phyloP scores from a whole-genome alignment of 257 asterid species.

The Buddleja alternifolia region DNA sequence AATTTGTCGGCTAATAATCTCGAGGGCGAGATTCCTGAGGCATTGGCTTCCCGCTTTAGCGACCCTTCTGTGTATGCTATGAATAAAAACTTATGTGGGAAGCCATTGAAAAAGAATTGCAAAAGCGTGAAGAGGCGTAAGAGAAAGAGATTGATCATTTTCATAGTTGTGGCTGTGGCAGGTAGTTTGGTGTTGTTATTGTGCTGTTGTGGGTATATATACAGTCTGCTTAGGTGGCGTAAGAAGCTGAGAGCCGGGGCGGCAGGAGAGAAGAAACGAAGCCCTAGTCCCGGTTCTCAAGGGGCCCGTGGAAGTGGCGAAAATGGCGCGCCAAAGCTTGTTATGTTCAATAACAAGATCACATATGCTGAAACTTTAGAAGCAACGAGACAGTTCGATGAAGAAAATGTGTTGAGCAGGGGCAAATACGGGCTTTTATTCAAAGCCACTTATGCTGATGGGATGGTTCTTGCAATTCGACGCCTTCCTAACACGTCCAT shows the following conservation, averaged over 20 bases:
- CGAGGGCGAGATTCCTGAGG: slow-evolving; percentile 73
- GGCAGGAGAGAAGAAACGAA: slow-evolving; percentile 71
- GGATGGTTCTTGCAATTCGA: slow-evolving; percentile 88
- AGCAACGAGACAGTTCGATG: slow-evolving; percentile 92
- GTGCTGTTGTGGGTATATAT: slow-evolving; percentile 69
- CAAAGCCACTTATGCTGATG: slow-evolving; percentile 77
- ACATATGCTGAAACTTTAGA: slow-evolving; percentile 75
- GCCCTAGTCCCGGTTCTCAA: slow-evolving; percentile 73
- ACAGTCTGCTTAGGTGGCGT: slow-evolving; percentile 64
- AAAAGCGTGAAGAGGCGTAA: slow-evolving; percentile 33
- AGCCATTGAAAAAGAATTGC: slow-evolving; percentile 58
- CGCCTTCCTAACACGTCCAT: slow-evolving; percentile 71
- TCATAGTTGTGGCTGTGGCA: slow-evolving; percentile 55
- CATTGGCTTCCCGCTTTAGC: slow-evolving; percentile 59
- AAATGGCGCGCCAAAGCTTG: slow-evolving; percentile 69
- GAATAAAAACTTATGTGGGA: slow-evolving; percentile 69
- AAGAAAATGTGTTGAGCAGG: slow-evolving; percentile 81
- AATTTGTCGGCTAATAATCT: slow-evolving; percentile 69
- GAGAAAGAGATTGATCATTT: slow-evolving; percentile 62
- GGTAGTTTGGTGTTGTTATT: slow-evolving; percentile 59
- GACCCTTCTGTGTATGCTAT: slow-evolving; percentile 61
- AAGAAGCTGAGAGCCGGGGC: slow-evolving; percentile 58
- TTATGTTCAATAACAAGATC: slow-evolving; percentile 80
- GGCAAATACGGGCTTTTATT: slow-evolving; percentile 67
- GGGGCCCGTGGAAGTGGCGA: slow-evolving; percentile 79